These are phyloP conservation scores for Pyronema domesticum DNA, from an alignment of 495 filamentous ascomycete genomes.

Conservation along the genomic window DNA sequence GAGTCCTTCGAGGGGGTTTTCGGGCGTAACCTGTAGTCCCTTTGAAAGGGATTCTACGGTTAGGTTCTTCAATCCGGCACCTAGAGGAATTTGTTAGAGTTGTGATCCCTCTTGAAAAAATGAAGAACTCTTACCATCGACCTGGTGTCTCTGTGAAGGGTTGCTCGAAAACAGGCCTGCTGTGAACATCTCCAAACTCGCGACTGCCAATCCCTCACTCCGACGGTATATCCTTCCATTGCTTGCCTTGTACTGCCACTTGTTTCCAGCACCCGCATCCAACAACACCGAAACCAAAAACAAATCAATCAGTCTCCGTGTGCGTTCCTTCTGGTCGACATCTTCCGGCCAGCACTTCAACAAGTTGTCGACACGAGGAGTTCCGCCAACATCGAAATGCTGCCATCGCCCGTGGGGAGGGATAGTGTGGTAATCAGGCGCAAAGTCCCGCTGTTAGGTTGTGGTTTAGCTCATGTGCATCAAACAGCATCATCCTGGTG, in stretches of 20 bases:
- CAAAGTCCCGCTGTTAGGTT: slow-evolving; percentile 57
- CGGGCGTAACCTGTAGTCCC: slow-evolving; percentile 65
- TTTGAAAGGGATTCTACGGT: slow-evolving; percentile 55
- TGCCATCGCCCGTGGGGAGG: slow-evolving; percentile 79
- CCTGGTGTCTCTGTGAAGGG: slow-evolving; percentile 61
- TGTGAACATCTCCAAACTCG: slow-evolving; percentile 96
- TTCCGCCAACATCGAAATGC: slow-evolving; percentile 73
- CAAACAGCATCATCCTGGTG: background rate
- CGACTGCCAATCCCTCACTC: slow-evolving; percentile 85
- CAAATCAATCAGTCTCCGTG: slow-evolving; percentile 61
- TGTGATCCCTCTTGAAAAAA: background rate
- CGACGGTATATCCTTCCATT: slow-evolving; percentile 69
- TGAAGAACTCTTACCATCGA: slow-evolving; percentile 41
- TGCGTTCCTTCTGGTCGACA: slow-evolving; percentile 53
- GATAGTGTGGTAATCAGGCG: slow-evolving; percentile 67
- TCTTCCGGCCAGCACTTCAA: slow-evolving; percentile 44
- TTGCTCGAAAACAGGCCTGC: slow-evolving; percentile 80
- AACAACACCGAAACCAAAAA: slow-evolving; percentile 82
- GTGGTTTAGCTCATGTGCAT: background rate
- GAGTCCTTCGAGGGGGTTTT: slow-evolving; percentile 71
- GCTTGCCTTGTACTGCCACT: slow-evolving; percentile 77
- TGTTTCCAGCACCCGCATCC: slow-evolving; percentile 68
- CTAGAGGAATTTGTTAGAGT: slow-evolving; percentile 3
- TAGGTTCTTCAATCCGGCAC: slow-evolving; percentile 51
- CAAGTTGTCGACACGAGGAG: slow-evolving; percentile 56